phyloP scores from a whole-genome alignment of 768 basidiomycete genomes.

The Rhizopogon rudus region DNA sequence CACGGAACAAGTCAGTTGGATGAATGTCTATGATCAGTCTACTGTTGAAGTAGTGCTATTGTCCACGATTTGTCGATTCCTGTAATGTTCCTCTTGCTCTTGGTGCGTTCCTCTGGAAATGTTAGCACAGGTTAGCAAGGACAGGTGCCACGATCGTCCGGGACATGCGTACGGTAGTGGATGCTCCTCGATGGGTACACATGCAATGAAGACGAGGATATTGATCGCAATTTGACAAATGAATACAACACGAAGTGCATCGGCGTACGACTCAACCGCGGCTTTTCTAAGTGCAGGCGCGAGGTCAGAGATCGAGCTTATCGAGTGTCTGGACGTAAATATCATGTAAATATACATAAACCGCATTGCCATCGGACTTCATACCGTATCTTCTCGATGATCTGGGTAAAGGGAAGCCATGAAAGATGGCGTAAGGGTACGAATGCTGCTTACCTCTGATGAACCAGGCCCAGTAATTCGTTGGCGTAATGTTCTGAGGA shows the following conservation, averaged over 20 bases:
- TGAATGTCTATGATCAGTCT: slow-evolving; percentile 15
- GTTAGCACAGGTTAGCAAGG: slow-evolving; percentile 9
- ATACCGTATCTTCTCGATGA: slow-evolving; percentile 69
- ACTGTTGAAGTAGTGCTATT: slow-evolving; percentile 9
- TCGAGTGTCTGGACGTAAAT: slow-evolving; percentile 49
- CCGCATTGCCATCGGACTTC: slow-evolving; percentile 11
- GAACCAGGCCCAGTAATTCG: slow-evolving; percentile 77
- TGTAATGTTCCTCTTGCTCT: slow-evolving; percentile 56
- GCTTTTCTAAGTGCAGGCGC: slow-evolving; percentile 48
- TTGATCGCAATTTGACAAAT: slow-evolving; percentile 70
- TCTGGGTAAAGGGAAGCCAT: slow-evolving; percentile 36
- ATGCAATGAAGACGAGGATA: slow-evolving; percentile 60
- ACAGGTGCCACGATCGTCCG: neutral
- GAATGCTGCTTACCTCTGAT: slow-evolving; percentile 49
- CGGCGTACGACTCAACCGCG: slow-evolving; percentile 74
- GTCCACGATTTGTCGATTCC: slow-evolving; percentile 31
- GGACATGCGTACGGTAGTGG: slow-evolving; percentile 38
- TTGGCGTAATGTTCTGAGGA: slow-evolving; percentile 62
- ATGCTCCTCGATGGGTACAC: slow-evolving; percentile 74
- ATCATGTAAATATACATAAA: slow-evolving; percentile 11
- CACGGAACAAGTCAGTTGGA: neutral
- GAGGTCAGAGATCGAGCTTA: slow-evolving; percentile 65
- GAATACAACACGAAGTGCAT: slow-evolving; percentile 79
- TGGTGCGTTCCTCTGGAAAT: slow-evolving; percentile 50
- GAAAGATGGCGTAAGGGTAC: neutral